Percentiles rank a stretch among this genome's conserved stretches.
Conservation (phyloP, 192 early-diverging fungal genomes). For the Spizellomyces sp. region DNA sequence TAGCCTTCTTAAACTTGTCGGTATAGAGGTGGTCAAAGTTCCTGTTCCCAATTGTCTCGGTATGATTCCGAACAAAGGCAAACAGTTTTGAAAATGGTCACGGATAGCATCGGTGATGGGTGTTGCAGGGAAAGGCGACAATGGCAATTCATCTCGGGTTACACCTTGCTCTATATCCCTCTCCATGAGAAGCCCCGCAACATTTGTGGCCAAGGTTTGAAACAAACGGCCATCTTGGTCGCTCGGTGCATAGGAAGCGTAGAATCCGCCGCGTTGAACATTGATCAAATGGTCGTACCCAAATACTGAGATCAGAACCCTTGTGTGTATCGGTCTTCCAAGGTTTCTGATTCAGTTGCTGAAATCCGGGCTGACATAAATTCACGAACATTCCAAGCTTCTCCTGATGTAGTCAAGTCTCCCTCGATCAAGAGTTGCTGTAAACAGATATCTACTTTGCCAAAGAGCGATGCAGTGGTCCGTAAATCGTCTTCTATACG, state of each 20-base stretch:
- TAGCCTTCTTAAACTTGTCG: too few species aligned
- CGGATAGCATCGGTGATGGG: too few species aligned
- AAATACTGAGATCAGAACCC: slow-evolving; percentile 18
- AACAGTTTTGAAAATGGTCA: too few species aligned
- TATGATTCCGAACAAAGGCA: too few species aligned
- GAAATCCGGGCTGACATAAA: slow-evolving; percentile 2
- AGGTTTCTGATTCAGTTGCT: too few species aligned
- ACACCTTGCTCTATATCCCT: background rate
- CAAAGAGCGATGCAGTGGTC: too few species aligned
- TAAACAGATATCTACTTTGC: slow-evolving; percentile 14
- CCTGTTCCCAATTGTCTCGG: background rate
- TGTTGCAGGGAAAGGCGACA: too few species aligned
- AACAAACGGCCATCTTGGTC: slow-evolving; percentile 3
- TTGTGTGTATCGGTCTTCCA: slow-evolving; percentile 11
- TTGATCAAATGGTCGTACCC: slow-evolving; percentile 24
- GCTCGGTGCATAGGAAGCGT: slow-evolving; percentile 13
- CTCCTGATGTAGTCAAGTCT: background rate
- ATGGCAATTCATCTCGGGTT: too few species aligned
- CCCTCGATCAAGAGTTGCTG: background rate
- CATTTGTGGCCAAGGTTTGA: slow-evolving; percentile 4
- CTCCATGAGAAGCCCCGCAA: too few species aligned
- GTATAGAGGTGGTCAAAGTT: background rate
- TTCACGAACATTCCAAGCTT: slow-evolving; percentile 11
- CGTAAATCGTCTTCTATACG: too few species aligned
- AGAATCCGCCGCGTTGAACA: slow-evolving; percentile 21